Evolutionary conservation across 495 filamentous ascomycete genomes (phyloP).

Genomic region (Aspergillus homomorphus): DNA sequence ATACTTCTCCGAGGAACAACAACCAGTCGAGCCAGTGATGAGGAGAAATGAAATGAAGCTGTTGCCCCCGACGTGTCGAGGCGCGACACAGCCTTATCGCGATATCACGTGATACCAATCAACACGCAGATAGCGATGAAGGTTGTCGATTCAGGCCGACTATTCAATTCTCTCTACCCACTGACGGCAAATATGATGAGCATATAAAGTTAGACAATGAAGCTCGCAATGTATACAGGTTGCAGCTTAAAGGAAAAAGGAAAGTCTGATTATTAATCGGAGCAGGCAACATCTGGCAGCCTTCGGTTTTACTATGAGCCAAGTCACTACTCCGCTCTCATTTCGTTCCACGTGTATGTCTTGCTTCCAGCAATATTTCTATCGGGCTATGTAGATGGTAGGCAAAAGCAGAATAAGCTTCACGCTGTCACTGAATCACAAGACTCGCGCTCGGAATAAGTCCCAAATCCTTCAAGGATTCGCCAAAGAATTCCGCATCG

Average conservation of each 20-base stretch:
- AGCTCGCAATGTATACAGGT: neutral
- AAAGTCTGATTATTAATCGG: neutral
- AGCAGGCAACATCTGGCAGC: neutral
- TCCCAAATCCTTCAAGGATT: slow-evolving; percentile 89
- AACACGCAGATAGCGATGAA: neutral
- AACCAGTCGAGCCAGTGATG: neutral
- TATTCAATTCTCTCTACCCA: neutral
- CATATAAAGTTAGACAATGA: neutral
- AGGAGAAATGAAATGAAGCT: neutral
- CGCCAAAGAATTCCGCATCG: slow-evolving; percentile 74
- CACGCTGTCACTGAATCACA: slow-evolving; percentile 55
- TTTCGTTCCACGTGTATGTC: neutral
- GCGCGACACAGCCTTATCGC: slow-evolving; percentile 36
- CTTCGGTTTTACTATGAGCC: neutral
- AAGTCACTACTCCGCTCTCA: neutral
- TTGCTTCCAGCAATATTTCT: neutral
- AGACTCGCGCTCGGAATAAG: slow-evolving; percentile 85
- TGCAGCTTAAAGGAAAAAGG: neutral
- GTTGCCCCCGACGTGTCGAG: slow-evolving; percentile 13
- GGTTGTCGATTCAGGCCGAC: neutral
- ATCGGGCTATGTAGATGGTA: neutral
- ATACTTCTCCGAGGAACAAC: neutral
- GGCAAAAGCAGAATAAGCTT: neutral
- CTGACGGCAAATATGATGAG: neutral
- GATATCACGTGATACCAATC: slow-evolving; percentile 40